Percentiles rank a stretch among this genome's conserved stretches.
phyloP scores from a whole-genome alignment of 2,329 filamentous ascomycete genomes.

The Colletotrichum sp. region DNA sequence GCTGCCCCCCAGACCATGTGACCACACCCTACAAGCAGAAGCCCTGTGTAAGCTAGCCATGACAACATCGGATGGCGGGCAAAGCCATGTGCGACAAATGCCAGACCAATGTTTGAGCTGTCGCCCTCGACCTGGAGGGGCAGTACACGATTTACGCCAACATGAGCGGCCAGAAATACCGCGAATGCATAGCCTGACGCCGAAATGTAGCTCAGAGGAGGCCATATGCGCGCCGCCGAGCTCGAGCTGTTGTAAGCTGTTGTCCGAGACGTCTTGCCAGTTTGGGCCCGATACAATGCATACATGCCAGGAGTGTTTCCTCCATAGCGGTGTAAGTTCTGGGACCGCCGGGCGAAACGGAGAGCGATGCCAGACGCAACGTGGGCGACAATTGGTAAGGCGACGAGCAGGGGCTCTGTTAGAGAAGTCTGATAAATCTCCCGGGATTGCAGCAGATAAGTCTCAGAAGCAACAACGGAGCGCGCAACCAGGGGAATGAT shows the following conservation, averaged over 20 bases:
- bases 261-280: constrained; percentile 34
- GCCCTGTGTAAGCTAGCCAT: constrained; percentile 70
- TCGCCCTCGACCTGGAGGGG: constrained; percentile 82
- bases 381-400: constrained; percentile 76
- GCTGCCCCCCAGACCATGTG: constrained; percentile 87
- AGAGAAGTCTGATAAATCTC: constrained; percentile 89
- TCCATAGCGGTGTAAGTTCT: constrained; percentile 78
- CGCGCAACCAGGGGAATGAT: constrained; percentile 77
- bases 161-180: constrained; percentile 72
- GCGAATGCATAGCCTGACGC: constrained; percentile 74
- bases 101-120: constrained; percentile 83
- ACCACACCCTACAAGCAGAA: constrained; percentile 72
- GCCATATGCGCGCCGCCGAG: constrained; percentile 61
- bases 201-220: constrained; percentile 71
- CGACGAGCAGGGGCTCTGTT: constrained; percentile 81
- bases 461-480: constrained; percentile 77
- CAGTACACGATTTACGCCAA: constrained; percentile 75
- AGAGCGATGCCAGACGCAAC: constrained; percentile 78
- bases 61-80: constrained; percentile 70
- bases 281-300: constrained; percentile 37
- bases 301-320: constrained; percentile 64
- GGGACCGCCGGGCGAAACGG: constrained; percentile 74
- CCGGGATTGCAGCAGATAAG: constrained; percentile 87
- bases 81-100: constrained; percentile 86
- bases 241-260: constrained; percentile 28